Base-by-base conservation (phyloP, 2,329 filamentous ascomycete genomes). In the Thermoascus crustaceus region DNA sequence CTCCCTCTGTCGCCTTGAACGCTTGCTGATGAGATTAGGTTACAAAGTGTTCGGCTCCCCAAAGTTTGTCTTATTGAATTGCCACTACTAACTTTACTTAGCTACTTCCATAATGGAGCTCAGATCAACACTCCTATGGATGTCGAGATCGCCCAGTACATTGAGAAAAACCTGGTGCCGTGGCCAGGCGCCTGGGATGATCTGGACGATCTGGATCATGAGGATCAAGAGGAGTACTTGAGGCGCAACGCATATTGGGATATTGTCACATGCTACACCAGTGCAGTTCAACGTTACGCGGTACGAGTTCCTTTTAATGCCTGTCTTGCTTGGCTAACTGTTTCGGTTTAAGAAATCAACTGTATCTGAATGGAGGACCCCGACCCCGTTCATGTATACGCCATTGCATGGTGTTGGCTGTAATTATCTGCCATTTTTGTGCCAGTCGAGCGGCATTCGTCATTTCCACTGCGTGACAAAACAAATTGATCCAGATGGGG, bases 41-140 rank as follows among this genome's bases (percentile, higher is more conserved):
- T 80, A 80, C 58, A 81, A 81, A 58, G 77, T 81, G 52, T 66
- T 51, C 37, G 54, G 18, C 22, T 14, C 25, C 32, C 24, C 30
- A 32, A 30, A 18, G 17, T 35, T 14, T 32, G 30, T 17, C 14
- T 29, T 23, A 4, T 29, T 13, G 5, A 21, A 40, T 37, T 17
- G 21, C 9, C 25, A 16, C 16, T 33, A 40, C 51, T 59, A 32
- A 60, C 46, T 20, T 33, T 22, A 19, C 14, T 16, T 45, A 66
- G 63, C 6, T 81, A 80, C 58, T 78, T 73, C 63, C 64, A 63
- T 10, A 80, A 79, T 48, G 77, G 76, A 2, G 77, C 74, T 47
- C 77, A 81, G 51, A 80, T 81, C 44, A 78, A 80, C 35, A 69
- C 75, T 7, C 77, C 77, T 3, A 70, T 75, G 42, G 77, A 80